phyloP scores from a whole-genome alignment of 495 filamentous ascomycete genomes.

The Lineolata rhizophorae region DNA sequence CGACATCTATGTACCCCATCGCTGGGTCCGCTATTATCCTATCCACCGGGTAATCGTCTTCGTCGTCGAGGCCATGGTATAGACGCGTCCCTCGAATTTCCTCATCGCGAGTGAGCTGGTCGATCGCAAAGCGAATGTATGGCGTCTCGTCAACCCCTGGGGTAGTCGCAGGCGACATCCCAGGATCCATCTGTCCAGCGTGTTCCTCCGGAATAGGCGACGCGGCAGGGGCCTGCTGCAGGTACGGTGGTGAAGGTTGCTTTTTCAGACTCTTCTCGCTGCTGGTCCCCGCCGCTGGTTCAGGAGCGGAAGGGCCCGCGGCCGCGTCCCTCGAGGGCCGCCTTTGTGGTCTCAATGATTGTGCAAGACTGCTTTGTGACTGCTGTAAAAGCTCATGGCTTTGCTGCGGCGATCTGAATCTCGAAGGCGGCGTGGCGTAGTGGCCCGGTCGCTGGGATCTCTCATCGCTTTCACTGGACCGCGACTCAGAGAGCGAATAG shows the following conservation, averaged over 20 bases:
- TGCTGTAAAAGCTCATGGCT: slow-evolving; percentile 9
- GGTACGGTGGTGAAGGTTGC: neutral
- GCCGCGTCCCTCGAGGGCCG: neutral
- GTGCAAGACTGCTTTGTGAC: slow-evolving; percentile 5
- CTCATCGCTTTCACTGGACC: slow-evolving; percentile 27
- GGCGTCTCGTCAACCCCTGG: slow-evolving; percentile 45
- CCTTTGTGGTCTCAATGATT: slow-evolving; percentile 4
- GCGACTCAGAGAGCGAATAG: slow-evolving; percentile 36
- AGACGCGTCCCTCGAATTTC: slow-evolving; percentile 20
- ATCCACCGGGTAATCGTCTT: neutral
- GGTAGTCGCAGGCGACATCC: slow-evolving; percentile 26
- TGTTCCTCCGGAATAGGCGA: slow-evolving; percentile 5
- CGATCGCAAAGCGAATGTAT: slow-evolving; percentile 51
- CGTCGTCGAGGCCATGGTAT: slow-evolving; percentile 4
- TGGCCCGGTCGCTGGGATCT: neutral
- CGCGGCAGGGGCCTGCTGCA: neutral
- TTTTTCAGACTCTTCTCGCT: neutral
- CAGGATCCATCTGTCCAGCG: slow-evolving; percentile 5
- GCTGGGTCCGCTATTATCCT: no score
- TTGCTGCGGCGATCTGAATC: slow-evolving; percentile 12
- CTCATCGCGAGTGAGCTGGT: slow-evolving; percentile 47
- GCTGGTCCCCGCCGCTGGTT: neutral
- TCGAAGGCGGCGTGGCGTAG: slow-evolving; percentile 22
- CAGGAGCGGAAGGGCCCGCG: neutral
- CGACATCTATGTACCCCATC: no score